Evolutionary conservation across 805 yeast species (phyloP).

Genomic region (Teunomyces atbi): DNA sequence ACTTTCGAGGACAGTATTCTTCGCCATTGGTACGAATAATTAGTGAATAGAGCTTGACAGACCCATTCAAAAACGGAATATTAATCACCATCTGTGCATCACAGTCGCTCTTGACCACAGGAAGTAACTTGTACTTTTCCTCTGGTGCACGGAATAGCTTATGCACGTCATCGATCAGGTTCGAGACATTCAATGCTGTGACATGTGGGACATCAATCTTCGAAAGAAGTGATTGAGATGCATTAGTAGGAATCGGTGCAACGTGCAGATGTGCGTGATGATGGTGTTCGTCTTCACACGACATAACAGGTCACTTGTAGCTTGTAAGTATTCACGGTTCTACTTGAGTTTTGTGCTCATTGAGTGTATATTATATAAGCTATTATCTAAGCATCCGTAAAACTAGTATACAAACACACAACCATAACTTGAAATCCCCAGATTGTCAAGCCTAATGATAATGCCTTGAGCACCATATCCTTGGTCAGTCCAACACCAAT

Average conservation of each 20-base stretch:
- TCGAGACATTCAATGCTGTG: conserved; percentile 60
- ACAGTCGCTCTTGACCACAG: conserved; percentile 62
- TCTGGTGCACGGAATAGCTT: conserved; percentile 54
- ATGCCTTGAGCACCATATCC: conserved; percentile 35
- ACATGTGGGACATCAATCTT: conserved; percentile 61
- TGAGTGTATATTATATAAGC: neutral
- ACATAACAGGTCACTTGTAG: conserved; percentile 6
- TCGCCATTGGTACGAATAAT: conserved; percentile 65
- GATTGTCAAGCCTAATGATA: conserved; percentile 53
- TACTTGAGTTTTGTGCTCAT: neutral
- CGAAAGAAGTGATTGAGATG: conserved; percentile 63
- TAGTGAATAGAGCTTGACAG: conserved; percentile 71
- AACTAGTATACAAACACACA: conserved; percentile 47
- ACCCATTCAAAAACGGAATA: conserved; percentile 72
- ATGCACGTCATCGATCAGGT: conserved; percentile 47
- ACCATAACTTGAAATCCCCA: conserved; percentile 76
- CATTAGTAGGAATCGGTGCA: conserved; percentile 70
- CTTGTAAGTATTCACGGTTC: neutral
- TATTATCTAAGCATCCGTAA: conserved; percentile 4
- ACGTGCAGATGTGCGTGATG: conserved; percentile 32
- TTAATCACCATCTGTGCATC: conserved; percentile 77
- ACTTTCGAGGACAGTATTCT: conserved; percentile 62
- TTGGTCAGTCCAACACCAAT: conserved; percentile 47
- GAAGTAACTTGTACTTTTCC: conserved; percentile 48
- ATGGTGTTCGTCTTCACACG: conserved; percentile 27